These are phyloP conservation scores for Pichia kudriavzevii DNA, from an alignment of 1,139 yeast species.

Conservation along the genomic window DNA sequence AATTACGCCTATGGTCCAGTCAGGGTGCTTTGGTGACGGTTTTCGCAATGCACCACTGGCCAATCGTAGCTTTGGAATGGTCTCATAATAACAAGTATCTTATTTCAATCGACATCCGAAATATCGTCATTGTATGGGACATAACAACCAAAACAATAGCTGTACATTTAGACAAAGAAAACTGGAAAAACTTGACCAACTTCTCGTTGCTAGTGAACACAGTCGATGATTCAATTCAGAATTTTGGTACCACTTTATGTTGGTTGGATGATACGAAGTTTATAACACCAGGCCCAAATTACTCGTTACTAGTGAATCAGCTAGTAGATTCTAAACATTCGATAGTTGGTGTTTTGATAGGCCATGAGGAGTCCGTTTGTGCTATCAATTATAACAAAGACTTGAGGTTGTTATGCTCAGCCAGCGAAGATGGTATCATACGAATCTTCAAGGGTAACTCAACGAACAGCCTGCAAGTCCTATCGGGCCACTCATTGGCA, in stretches of 20 bases:
- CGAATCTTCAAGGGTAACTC: slow-evolving; percentile 69
- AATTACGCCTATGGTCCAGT: slow-evolving; percentile 59
- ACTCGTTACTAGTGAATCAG: slow-evolving; percentile 53
- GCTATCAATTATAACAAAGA: slow-evolving; percentile 44
- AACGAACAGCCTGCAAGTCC: slow-evolving; percentile 36
- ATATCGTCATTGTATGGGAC: slow-evolving; percentile 48
- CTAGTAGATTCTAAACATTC: slow-evolving; percentile 35
- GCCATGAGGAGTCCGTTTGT: slow-evolving; percentile 62
- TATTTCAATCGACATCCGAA: slow-evolving; percentile 35
- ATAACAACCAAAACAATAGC: slow-evolving; percentile 39
- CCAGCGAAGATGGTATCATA: slow-evolving; percentile 67
- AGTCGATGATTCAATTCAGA: slow-evolving; percentile 8
- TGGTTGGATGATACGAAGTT: slow-evolving; percentile 72
- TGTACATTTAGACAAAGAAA: slow-evolving; percentile 33
- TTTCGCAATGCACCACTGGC: slow-evolving; percentile 45
- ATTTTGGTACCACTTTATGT: slow-evolving; percentile 46
- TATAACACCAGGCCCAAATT: slow-evolving; percentile 56
- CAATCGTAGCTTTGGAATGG: slow-evolving; percentile 47
- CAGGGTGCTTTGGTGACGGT: slow-evolving; percentile 60
- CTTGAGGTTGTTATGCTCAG: slow-evolving; percentile 55
- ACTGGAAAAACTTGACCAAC: slow-evolving; percentile 8
- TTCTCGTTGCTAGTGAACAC: background rate
- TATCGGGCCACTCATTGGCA: slow-evolving; percentile 49
- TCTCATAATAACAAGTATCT: slow-evolving; percentile 35
- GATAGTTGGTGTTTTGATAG: slow-evolving; percentile 57